Evolutionary conservation across 306 rosid species (phyloP).

Genomic region (Fragaria vesca): DNA sequence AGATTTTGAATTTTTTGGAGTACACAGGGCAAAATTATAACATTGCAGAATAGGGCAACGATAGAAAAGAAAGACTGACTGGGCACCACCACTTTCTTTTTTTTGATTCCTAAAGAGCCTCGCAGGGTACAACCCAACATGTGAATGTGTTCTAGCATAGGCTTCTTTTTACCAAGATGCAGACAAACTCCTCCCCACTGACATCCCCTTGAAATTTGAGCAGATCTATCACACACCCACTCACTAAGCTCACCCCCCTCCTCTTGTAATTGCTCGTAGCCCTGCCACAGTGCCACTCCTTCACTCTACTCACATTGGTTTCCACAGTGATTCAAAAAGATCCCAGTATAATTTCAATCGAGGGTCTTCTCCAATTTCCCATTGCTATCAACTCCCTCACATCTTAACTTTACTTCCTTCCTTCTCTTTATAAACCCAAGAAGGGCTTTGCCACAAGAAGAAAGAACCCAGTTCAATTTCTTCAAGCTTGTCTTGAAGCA

Average conservation of each 20-base stretch:
- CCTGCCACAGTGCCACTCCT: background rate
- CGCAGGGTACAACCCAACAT: constrained; percentile 23
- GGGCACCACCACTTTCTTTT: background rate
- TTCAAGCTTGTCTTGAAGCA: background rate
- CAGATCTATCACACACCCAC: constrained; percentile 3
- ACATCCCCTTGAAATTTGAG: constrained; percentile 34
- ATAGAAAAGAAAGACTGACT: background rate
- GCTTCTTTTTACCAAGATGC: constrained; percentile 9
- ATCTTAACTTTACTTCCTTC: background rate
- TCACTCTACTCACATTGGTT: background rate
- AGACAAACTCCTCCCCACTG: constrained; percentile 27
- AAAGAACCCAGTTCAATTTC: background rate
- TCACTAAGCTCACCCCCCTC: background rate
- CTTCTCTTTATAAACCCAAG: background rate
- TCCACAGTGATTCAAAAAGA: background rate
- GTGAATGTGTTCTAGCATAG: constrained; percentile 25
- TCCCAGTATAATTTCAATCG: background rate
- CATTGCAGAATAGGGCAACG: background rate
- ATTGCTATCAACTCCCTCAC: background rate
- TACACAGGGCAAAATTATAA: background rate
- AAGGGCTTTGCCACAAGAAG: background rate
- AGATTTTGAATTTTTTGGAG: background rate
- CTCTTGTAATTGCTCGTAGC: background rate
- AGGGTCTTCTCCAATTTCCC: background rate
- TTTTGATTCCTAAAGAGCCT: background rate